These are phyloP conservation scores for Alternaria conjuncta DNA, from an alignment of 2,329 filamentous ascomycete genomes.

Conservation along the genomic window DNA sequence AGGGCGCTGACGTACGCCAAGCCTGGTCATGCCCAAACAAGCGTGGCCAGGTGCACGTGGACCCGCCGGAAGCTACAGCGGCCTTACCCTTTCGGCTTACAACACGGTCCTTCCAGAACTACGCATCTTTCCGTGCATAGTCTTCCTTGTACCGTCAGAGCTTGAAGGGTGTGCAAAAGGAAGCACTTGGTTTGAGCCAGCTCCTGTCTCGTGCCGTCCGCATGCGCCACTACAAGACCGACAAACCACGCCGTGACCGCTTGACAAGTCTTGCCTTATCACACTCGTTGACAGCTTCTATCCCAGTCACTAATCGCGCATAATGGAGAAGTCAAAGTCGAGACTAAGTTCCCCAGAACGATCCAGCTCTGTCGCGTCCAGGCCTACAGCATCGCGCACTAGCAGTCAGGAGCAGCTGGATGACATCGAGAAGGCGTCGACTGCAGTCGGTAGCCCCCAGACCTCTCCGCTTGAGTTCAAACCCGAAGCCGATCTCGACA, in stretches of 20 bases:
- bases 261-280: conserved; percentile 2
- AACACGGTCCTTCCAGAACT: background rate
- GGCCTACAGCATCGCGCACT: conserved; percentile 34
- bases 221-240: background rate
- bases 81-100: background rate
- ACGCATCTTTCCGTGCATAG: background rate
- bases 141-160: background rate
- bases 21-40: background rate
- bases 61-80: background rate
- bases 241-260: conserved; percentile 4
- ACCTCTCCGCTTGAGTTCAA: conserved; percentile 38
- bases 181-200: background rate
- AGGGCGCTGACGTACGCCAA: conserved; percentile 14
- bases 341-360: conserved; percentile 31
- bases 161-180: background rate
- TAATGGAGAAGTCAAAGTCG: conserved; percentile 30
- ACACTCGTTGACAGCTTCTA: background rate
- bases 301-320: conserved; percentile 5
- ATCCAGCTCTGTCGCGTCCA: conserved; percentile 32
- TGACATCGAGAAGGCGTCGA: conserved; percentile 36
- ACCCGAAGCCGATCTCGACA: conserved; percentile 41
- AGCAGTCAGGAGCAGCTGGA: conserved; percentile 34
- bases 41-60: background rate
- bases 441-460: conserved; percentile 32
- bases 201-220: background rate